Evolutionary conservation across 1,139 yeast species (phyloP).

Genomic region (Hanseniaspora uvarum): DNA sequence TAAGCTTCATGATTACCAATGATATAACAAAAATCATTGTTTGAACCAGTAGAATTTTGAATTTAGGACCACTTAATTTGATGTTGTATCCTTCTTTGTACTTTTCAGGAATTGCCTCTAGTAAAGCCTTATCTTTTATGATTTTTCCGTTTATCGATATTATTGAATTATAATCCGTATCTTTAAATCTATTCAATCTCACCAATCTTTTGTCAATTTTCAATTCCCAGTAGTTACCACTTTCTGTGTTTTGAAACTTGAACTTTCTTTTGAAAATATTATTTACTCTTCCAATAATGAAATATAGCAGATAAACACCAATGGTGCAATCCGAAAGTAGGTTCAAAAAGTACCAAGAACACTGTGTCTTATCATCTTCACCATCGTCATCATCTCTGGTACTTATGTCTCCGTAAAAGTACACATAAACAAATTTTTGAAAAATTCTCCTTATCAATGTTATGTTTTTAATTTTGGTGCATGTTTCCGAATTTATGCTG

Average conservation of each 20-base stretch:
- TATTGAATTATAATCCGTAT: constrained; percentile 49
- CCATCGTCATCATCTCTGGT: constrained; percentile 20
- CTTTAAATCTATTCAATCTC: constrained; percentile 20
- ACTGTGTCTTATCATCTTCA: constrained; percentile 44
- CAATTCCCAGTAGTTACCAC: constrained; percentile 55
- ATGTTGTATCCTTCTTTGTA: constrained; percentile 13
- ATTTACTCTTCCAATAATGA: constrained; percentile 38
- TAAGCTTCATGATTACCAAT: constrained; percentile 45
- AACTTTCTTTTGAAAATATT: constrained; percentile 37
- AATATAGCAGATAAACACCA: constrained; percentile 81
- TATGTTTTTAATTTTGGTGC: constrained; percentile 16
- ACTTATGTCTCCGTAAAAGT: background rate
- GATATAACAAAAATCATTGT: constrained; percentile 29
- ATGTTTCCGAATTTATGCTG: background rate
- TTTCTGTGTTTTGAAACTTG: constrained; percentile 52
- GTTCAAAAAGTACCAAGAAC: constrained; percentile 87
- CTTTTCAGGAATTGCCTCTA: constrained; percentile 3
- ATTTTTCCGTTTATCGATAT: constrained; percentile 68
- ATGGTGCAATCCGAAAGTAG: constrained; percentile 83
- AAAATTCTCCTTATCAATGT: constrained; percentile 19
- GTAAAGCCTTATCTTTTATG: constrained; percentile 35
- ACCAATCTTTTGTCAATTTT: constrained; percentile 14
- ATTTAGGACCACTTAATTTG: constrained; percentile 6
- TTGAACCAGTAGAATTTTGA: constrained; percentile 9
- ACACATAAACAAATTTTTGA: background rate